Evolutionary conservation across 1,284 basidiomycete species (phyloP), one percentile per base, ranked within the genome.

Genomic region (Thelephora terrestris): DNA sequence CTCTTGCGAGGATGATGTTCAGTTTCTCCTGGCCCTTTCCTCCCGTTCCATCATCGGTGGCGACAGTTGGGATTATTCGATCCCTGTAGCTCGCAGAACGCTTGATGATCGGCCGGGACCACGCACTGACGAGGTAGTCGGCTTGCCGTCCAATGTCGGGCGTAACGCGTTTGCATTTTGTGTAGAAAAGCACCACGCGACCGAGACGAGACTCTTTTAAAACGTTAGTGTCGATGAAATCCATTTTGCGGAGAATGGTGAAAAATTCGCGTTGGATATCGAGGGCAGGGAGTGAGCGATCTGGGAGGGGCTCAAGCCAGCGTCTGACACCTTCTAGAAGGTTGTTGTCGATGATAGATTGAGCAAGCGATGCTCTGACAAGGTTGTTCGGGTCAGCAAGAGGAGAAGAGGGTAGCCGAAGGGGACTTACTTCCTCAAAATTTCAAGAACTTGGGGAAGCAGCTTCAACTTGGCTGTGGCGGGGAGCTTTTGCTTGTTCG

Each of bases 251-350:
- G 20, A 99, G 71, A 47, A 85, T 78, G 38, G 82, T 76, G 66
- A 99, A 94, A 56, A 99, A 82, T 49, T 94, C 88, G 47, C 84
- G 83, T 63, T 98, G 95, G 59, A 99, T 97, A 64, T 95, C 97
- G 47, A 98, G 78, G 2, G 92, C 91, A 0, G 96, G 95, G 5
- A 99, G 77, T 2, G 91, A 94, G 46, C 79, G 79, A 68, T 97
- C 93, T 0, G 87, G 88, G 9, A 98, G 78, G 1, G 96, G 95
- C 60, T 99, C 95, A 4, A 99, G 81, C 92, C 93, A 99, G 36
- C 80, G 73, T 48, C 81, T 78, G 48, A 99, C 92, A 3, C 86
- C 92, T 58, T 93, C 90, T 24, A 99, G 76, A 32, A 98, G 74
- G 55, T 95, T 94, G 65, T 94, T 94, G 68, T 99, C 96, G 52